Base-by-base conservation (phyloP, 208 protist species). In the Leishmania tropica region DNA sequence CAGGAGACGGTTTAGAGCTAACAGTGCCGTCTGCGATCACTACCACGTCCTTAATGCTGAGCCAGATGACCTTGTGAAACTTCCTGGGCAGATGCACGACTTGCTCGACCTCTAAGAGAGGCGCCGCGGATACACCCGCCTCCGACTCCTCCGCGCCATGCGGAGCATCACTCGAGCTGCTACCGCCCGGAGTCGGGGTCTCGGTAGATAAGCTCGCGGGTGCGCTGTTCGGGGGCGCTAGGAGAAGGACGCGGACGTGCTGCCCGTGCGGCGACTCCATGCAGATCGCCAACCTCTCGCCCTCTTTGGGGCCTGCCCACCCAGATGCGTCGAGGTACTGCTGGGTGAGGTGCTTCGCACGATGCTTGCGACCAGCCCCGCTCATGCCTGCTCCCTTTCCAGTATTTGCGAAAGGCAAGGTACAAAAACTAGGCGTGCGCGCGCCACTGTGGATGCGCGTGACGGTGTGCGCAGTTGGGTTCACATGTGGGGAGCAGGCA, bases 41-140 rank as follows among this genome's bases (percentile, higher is more conserved):
- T 21, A 97, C 82, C 45, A 97, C 83, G 68, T 97, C 92, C 73
- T 90, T 90, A 51, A 96, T 90, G 62, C 83, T 81, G 4, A 97
- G 84, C 93, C 94, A 97, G 64, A 97, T 96, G 42, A 97, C 94
- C 80, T 97, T 97, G 84, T 93, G 89, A 58, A 97, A 97, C 85
- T 96, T 97, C 17, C 94, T 83, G n/a, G 94, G 94, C 7, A 97
- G 75, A 37, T 89, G 80, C 40, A 92, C 91, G 11, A 96, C 28
- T 58, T 86, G 81, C 84, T 94, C 86, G 40, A 79, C 75, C 75
- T 68, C 62, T 2, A 54, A 53, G 15, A 35, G 4, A n/a, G 67
- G 7, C 62, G 21, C 40, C 68, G 51, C 21, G 2, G n/a, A 48
- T 37, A 17, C 70, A 74, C 15, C 45, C 60, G 24, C 74, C 75